Evolutionary conservation across 805 yeast species (phyloP), one percentile per base, ranked within the genome.

Genomic region (Lachancea sp.): DNA sequence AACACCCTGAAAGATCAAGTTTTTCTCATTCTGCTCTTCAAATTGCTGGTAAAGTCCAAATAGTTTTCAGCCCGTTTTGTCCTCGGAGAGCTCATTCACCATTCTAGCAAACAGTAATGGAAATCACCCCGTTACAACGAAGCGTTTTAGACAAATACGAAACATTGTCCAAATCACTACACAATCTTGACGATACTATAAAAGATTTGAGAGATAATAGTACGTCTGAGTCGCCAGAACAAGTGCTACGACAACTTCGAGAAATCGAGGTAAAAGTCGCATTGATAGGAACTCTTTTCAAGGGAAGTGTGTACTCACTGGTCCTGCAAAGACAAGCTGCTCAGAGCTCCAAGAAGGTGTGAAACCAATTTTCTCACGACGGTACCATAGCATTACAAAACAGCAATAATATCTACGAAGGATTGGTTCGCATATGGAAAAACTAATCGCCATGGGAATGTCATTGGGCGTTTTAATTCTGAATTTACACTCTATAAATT

Each of bases 231-330:
- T 50, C 55, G 12, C 58, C 58, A 11, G 64, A 61, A 12, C 67
- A 68, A 35, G 58, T 73, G 16, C 49, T 71, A 18, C 76, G 72
- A 25, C 74, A 75, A 45, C 57, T 81, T 48, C 67, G 86, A 21
- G 72, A 68, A 18, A 68, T 82, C 38, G 89, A 82, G 50, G 68
- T 75, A 45, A 80, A 80, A 47, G 67, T 78, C 9, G 80, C 81
- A 1, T 59, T 80, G 38, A 81, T 82, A 3, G 77, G 78, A 37
- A 80, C 87, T 1, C 57, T 79, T 31, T 71, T 82, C 59, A 78
- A 80, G 48, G 80, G 83, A 4, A 81, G 87, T 3, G 85, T 82
- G 3, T 82, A 82, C 54, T 74, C 80, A 13, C 63, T 81, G 38
- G 73, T 78, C 41, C 54, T 78, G 29, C 80, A 77, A 49, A 70